phyloP scores from a whole-genome alignment of 208 protist species.

The Phytomonas serpens region DNA sequence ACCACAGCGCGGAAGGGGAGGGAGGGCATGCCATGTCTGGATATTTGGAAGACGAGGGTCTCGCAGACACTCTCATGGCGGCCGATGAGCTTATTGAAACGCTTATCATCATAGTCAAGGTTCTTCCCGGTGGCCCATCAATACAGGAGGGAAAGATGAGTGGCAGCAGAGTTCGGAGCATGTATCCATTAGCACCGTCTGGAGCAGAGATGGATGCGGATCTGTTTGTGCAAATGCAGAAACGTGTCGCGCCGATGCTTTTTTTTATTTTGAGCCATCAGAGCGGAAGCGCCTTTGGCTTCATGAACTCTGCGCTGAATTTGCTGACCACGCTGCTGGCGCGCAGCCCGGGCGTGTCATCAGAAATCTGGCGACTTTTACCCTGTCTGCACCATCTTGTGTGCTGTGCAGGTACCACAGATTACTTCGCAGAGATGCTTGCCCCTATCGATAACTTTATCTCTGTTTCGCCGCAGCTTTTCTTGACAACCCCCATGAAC shows the following conservation, averaged over 20 bases:
- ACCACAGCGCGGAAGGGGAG: neutral
- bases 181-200: neutral
- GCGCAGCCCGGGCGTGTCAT: slow-evolving; percentile 55
- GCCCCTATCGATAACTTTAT: slow-evolving; percentile 89
- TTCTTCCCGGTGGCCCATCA: slow-evolving; percentile 35
- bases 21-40: neutral
- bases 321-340: slow-evolving; percentile 81
- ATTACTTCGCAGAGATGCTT: slow-evolving; percentile 86
- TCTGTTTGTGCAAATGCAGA: slow-evolving; percentile 59
- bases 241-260: slow-evolving; percentile 58
- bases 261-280: slow-evolving; percentile 57
- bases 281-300: slow-evolving; percentile 63
- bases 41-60: slow-evolving; percentile 40
- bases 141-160: neutral
- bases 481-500: slow-evolving; percentile 39
- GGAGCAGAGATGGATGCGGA: slow-evolving; percentile 20
- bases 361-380: slow-evolving; percentile 55
- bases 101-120: slow-evolving; percentile 59
- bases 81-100: slow-evolving; percentile 83
- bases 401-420: slow-evolving; percentile 46
- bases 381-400: slow-evolving; percentile 59
- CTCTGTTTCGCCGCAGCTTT: slow-evolving; percentile 55
- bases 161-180: neutral
- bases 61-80: slow-evolving; percentile 55
- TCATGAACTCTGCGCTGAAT: slow-evolving; percentile 77